Conservation (phyloP, 352 stramenopile genomes). For the Peronospora belbahrii region DNA sequence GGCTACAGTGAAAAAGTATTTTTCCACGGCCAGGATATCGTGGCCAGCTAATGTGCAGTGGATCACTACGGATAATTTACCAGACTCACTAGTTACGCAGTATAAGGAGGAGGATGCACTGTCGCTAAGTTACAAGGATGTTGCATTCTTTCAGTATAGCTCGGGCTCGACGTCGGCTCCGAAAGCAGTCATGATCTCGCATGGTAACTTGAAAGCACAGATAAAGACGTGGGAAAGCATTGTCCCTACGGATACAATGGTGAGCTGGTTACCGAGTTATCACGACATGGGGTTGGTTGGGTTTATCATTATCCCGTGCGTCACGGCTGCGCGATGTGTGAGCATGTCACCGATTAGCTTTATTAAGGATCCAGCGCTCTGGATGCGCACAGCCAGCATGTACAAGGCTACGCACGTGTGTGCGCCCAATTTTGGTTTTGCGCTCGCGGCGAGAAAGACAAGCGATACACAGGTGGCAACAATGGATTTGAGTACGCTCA, state of each 20-base stretch:
- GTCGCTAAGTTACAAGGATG: slow-evolving; percentile 37
- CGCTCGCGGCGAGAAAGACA: slow-evolving; percentile 64
- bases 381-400: slow-evolving; percentile 66
- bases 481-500: slow-evolving; percentile 60
- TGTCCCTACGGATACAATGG: slow-evolving; percentile 45
- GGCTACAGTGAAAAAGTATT: slow-evolving; percentile 71
- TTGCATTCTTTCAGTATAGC: slow-evolving; percentile 84
- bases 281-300: slow-evolving; percentile 82
- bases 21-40: slow-evolving; percentile 44
- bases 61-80: slow-evolving; percentile 61
- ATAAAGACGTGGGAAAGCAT: slow-evolving; percentile 75
- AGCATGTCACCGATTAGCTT: slow-evolving; percentile 83
- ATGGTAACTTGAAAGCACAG: slow-evolving; percentile 65
- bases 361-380: slow-evolving; percentile 77
- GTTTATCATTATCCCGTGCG: slow-evolving; percentile 66
- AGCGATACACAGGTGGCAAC: slow-evolving; percentile 45
- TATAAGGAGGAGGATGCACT: slow-evolving; percentile 43
- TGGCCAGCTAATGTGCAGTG: slow-evolving; percentile 65
- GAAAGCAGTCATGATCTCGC: slow-evolving; percentile 82
- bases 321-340: slow-evolving; percentile 53
- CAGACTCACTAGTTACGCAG: slow-evolving; percentile 37
- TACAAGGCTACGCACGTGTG: slow-evolving; percentile 77
- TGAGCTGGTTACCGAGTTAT: slow-evolving; percentile 77
- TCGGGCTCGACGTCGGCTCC: slow-evolving; percentile 71
- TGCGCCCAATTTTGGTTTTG: slow-evolving; percentile 77